Evolutionary conservation across 495 filamentous ascomycete species (phyloP).

Genomic region (Podospora didyma): DNA sequence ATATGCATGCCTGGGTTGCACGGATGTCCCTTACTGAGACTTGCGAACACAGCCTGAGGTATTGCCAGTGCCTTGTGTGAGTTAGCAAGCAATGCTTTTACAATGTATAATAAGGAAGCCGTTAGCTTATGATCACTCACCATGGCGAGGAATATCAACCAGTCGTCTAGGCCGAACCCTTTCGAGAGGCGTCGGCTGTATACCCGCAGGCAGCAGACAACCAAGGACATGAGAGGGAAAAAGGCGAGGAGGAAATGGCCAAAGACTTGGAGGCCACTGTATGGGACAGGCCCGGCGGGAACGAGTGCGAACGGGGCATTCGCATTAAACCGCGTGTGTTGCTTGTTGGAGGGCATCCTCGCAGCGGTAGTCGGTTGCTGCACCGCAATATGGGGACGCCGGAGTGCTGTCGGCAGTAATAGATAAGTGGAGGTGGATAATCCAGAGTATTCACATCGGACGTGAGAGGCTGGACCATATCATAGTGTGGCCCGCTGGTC

Average conservation of each 20-base stretch:
- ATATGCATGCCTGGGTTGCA: not conserved
- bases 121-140: conserved; percentile 7
- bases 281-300: conserved; percentile 16
- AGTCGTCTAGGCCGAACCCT: conserved; percentile 36
- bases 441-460: not conserved
- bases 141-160: conserved; percentile 37
- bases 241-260: conserved; percentile 36
- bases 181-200: conserved; percentile 29
- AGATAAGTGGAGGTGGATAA: not conserved
- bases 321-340: not conserved
- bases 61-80: conserved; percentile 23
- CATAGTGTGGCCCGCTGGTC: not conserved
- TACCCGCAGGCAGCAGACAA: conserved; percentile 35
- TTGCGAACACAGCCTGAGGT: conserved; percentile 30
- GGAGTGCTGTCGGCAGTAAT: not conserved
- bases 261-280: conserved; percentile 28
- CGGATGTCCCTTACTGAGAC: conserved; percentile 25
- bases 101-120: too few relatives aligned
- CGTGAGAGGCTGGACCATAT: not conserved
- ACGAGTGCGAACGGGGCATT: conserved; percentile 8
- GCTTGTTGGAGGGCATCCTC: not conserved
- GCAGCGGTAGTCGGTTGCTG: not conserved
- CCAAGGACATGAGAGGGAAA: conserved; percentile 35
- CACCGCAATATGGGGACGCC: not conserved
- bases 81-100: too few relatives aligned